Percentiles rank a stretch among this genome's conserved stretches.
Evolutionary conservation across 1,284 basidiomycete genomes (phyloP).

Genomic region (Ceratobasidium sp.): DNA sequence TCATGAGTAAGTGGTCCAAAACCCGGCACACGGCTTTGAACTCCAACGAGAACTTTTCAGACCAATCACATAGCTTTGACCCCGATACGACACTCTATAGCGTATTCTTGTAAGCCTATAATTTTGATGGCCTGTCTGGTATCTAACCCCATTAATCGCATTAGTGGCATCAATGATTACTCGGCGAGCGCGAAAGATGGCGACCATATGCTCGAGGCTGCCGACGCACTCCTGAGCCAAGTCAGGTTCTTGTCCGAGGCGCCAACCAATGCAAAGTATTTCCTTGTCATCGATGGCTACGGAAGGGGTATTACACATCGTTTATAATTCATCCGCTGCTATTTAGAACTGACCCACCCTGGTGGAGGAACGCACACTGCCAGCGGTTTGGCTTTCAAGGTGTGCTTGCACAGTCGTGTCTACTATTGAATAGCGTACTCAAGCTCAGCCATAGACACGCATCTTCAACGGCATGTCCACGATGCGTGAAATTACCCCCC

Average conservation of each 20-base stretch:
- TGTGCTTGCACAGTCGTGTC: background rate
- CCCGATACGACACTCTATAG: conserved; percentile 35
- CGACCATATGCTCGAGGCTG: conserved; percentile 38
- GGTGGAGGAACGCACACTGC: conserved; percentile 24
- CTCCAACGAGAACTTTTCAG: background rate
- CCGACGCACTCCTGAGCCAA: conserved; percentile 24
- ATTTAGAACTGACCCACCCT: background rate
- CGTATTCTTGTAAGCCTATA: conserved; percentile 34
- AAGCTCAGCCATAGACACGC: background rate
- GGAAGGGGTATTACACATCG: conserved; percentile 12
- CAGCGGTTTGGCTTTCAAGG: conserved; percentile 38
- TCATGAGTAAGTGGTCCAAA: conserved; percentile 17
- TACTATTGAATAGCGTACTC: background rate
- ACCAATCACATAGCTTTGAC: conserved; percentile 33
- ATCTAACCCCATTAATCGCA: background rate
- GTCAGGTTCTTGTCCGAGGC: conserved; percentile 8
- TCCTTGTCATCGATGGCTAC: conserved; percentile 40
- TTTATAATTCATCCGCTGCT: background rate
- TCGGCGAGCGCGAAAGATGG: conserved; percentile 25
- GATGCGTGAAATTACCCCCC: background rate
- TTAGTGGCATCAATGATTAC: conserved; percentile 41
- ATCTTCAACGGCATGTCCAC: conserved; percentile 28
- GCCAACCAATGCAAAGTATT: conserved; percentile 29
- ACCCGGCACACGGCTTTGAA: background rate
- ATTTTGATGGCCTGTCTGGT: background rate